These are phyloP conservation scores for Phaeomoniella chlamydospora DNA, from an alignment of 2,329 filamentous ascomycete genomes.

Conservation along the genomic window DNA sequence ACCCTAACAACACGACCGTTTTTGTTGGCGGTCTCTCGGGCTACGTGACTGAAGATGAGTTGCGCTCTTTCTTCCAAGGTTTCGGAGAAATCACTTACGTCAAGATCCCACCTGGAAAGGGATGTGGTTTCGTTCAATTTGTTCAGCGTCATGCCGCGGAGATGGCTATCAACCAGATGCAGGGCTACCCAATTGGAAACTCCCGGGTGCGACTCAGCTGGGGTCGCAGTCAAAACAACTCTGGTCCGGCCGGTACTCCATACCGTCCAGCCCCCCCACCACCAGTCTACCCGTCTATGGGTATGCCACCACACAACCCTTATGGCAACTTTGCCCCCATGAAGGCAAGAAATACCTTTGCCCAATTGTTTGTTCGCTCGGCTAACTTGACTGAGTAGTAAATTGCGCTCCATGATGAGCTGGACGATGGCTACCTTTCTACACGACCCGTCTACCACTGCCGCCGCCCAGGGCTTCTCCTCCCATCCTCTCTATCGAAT, in stretches of 20 bases:
- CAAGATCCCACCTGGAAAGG: slow-evolving; percentile 98
- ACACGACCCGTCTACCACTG: too few relatives aligned
- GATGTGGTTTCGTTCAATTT: slow-evolving; percentile 97
- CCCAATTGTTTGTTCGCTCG: too few relatives aligned
- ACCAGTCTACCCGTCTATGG: slow-evolving; percentile 58
- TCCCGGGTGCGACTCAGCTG: slow-evolving; percentile 93
- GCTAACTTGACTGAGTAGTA: too few relatives aligned
- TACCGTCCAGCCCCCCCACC: slow-evolving; percentile 85
- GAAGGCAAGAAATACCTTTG: slow-evolving; percentile 51
- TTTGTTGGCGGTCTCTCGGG: slow-evolving; percentile 95
- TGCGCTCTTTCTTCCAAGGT: slow-evolving; percentile 99
- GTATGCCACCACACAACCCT: slow-evolving; percentile 48
- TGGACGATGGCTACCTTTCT: too few relatives aligned
- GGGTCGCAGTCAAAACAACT: slow-evolving; percentile 98
- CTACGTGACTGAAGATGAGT: slow-evolving; percentile 97
- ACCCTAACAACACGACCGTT: slow-evolving; percentile 98
- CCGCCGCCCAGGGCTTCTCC: neutral
- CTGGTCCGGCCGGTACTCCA: slow-evolving; percentile 83
- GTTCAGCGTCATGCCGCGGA: slow-evolving; percentile 96
- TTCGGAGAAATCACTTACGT: slow-evolving; percentile 99
- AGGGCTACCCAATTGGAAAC: slow-evolving; percentile 98
- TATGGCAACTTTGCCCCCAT: slow-evolving; percentile 53
- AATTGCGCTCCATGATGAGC: too few relatives aligned
- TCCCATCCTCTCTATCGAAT: neutral
- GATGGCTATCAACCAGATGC: slow-evolving; percentile 99